Evolutionary conservation across 2,329 filamentous ascomycete species (phyloP), one percentile per base, ranked within the genome.

Genomic region (Blastomyces parvus): DNA sequence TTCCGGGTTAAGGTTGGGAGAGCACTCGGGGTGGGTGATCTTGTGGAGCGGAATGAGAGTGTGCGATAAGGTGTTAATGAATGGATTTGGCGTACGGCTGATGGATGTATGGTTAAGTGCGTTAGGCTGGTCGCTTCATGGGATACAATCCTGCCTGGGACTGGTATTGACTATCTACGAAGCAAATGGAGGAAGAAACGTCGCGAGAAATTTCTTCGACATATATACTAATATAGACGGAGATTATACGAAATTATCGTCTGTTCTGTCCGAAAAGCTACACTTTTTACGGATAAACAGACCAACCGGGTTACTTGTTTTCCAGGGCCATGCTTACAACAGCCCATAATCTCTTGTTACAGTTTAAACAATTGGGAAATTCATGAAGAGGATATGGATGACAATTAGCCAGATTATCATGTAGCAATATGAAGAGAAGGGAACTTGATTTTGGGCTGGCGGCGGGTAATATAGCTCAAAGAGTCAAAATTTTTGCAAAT

Each of bases 1-100:
- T 82, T 88, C 67, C 92, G 90, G 79, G 89, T 95, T 65, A 92
- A 91, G 78, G 88, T 97, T 60, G 92, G 92, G 19, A 81, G 91
- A 70, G 83, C 82, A 0, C 74, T 95, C 59, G 92, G 92, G 1
- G 91, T 96, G 0, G 89, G 87, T 2, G 79, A 82, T 69, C 70
- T 82, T 70, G 79, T 82, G 27, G 80, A 82, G 72, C 76, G 74
- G 70, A 80, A 79, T 70, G 79, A 80, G 69, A 68, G 69, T 53
- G 66, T 64, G 57, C 64, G 59, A 57, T 63, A 74, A 13, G 36
- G 25, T 60, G 59, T 44, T 30, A 22, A 4, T 30, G 55, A 14
- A 14, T 36, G 1, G 53, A 36, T 33, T 17, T 42, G 6, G 36
- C 5, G 55, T 36, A 36, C 27, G 19, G 13, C 6, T 44, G 55